Conservation (phyloP, 75 land plant species). For the Picea glauca region DNA sequence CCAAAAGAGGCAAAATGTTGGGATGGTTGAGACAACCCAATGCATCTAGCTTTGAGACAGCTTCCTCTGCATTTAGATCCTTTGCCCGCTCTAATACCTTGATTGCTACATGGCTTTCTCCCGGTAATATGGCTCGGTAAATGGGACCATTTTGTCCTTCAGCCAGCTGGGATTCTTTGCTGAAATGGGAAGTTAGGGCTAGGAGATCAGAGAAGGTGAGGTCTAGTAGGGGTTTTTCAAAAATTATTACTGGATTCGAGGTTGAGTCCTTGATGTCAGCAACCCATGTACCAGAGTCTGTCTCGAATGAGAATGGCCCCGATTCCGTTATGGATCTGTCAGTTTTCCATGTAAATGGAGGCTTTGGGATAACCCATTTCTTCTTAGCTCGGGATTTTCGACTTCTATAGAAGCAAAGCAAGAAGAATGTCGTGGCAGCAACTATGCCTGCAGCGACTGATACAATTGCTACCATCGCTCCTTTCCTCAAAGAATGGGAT, state of each 20-base stretch:
- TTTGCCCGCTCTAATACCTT: conserved; percentile 50
- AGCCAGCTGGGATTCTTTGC: conserved; percentile 59
- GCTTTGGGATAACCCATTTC: conserved; percentile 35
- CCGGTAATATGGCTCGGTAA: conserved; percentile 69
- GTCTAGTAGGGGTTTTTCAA: conserved; percentile 71
- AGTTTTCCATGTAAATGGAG: conserved; percentile 2
- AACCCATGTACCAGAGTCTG: conserved; percentile 58
- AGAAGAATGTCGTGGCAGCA: not conserved
- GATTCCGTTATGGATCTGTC: conserved; percentile 16
- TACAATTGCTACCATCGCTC: not conserved
- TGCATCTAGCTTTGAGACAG: conserved; percentile 36
- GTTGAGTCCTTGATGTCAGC: conserved; percentile 57
- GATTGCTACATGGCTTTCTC: conserved; percentile 70
- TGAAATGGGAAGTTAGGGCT: conserved; percentile 62
- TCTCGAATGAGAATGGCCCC: conserved; percentile 58
- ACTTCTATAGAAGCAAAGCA: not conserved
- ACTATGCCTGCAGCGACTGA: conserved; percentile 4
- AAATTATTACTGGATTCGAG: conserved; percentile 60
- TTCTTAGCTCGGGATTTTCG: conserved; percentile 8
- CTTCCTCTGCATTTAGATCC: conserved; percentile 26
- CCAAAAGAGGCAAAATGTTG: conserved; percentile 56
- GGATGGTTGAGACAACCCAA: conserved; percentile 50
- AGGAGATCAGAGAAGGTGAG: conserved; percentile 71
- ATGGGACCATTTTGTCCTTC: conserved; percentile 72
- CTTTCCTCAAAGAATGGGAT: not conserved